These are phyloP conservation scores for Schwanniomyces pseudopolymorphus DNA, from an alignment of 805 yeast genomes.

Conservation along the genomic window DNA sequence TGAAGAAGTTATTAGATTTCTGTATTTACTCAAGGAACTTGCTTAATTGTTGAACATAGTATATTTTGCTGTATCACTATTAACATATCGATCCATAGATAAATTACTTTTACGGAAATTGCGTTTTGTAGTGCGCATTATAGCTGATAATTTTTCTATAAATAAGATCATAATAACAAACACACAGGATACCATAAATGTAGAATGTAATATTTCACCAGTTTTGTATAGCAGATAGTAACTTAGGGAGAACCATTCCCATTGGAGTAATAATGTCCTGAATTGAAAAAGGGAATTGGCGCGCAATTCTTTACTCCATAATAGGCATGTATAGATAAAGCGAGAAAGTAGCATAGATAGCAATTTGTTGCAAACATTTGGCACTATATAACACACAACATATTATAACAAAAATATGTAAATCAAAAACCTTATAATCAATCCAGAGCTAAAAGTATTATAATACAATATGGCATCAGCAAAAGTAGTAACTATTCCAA, in stretches of 20 bases:
- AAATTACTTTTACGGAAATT: too few species aligned
- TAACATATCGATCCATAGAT: neutral
- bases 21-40: conserved; percentile 21
- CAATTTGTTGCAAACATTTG: neutral
- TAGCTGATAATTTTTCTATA: too few species aligned
- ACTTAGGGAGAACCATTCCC: neutral
- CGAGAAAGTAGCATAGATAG: neutral
- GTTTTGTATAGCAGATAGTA: neutral
- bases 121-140: neutral
- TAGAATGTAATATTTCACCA: too few species aligned
- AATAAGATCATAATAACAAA: too few species aligned
- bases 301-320: neutral
- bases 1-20: conserved; percentile 37
- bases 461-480: conserved; percentile 16
- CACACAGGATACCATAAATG: too few species aligned
- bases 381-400: neutral
- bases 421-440: too few species aligned
- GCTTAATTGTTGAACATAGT: neutral
- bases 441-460: too few species aligned
- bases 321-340: neutral
- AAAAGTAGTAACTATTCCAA: conserved; percentile 15
- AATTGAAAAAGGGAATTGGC: neutral
- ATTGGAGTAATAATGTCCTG: neutral
- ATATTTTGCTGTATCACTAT: neutral
- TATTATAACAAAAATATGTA: conserved; percentile 20